These are phyloP conservation scores for Centaurea solstitialis DNA, from an alignment of 129 eudicot species.

Conservation along the genomic window DNA sequence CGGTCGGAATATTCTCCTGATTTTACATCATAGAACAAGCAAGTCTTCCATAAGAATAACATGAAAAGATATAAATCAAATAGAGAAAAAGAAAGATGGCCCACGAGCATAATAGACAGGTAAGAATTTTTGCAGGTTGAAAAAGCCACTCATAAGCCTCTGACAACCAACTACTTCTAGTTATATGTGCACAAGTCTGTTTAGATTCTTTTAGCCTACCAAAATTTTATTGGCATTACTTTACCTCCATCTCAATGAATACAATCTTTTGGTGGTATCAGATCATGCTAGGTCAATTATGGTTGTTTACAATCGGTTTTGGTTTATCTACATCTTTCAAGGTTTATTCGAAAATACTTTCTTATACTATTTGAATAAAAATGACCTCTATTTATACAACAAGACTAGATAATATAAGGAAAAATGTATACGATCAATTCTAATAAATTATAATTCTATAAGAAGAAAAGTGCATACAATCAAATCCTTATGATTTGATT, in stretches of 20 bases:
- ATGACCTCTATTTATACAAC: too few species aligned
- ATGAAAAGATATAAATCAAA: neutral
- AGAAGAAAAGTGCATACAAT: too few species aligned
- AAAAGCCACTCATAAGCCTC: neutral
- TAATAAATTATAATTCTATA: too few species aligned
- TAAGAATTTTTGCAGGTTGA: neutral
- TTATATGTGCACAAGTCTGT: neutral
- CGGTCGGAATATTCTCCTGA: constrained; percentile 88
- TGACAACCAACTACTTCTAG: too few species aligned
- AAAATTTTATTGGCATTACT: neutral
- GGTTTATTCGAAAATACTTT: neutral
- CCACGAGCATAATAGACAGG: neutral
- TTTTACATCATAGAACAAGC: neutral
- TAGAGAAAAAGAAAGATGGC: neutral
- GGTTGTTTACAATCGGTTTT: neutral
- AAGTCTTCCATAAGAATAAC: neutral
- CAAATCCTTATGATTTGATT: too few species aligned
- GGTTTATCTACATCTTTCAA: neutral
- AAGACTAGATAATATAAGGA: too few species aligned
- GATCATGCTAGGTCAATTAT: neutral
- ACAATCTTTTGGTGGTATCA: neutral
- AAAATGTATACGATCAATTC: too few species aligned
- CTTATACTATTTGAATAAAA: too few species aligned
- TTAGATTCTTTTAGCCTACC: neutral
- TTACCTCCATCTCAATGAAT: neutral